Base-by-base conservation (phyloP, 2,329 filamentous ascomycete species). In the Epichloe amarillans region DNA sequence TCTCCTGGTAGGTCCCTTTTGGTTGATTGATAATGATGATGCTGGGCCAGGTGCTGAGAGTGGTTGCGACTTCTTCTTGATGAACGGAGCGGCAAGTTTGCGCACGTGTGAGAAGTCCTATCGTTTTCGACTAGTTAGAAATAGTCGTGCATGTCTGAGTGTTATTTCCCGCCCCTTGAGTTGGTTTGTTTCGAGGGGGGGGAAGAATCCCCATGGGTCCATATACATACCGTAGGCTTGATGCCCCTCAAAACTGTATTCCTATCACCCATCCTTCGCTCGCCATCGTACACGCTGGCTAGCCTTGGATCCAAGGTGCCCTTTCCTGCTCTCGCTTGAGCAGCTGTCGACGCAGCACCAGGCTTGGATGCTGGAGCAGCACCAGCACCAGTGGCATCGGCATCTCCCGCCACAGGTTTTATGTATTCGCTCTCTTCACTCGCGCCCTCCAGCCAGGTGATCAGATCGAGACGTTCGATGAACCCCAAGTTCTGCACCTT, bases 51-150 rank as follows among this genome's bases (percentile, higher is more conserved):
- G 61, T 53, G 60, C 67, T 17, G 67, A 59, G 43, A 66, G 58
- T 57, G 73, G 62, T 55, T 69, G 61, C 33, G 74, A 65, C 63
- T 81, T 80, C 64, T 77, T 76, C 49, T 75, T 79, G 61, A 93
- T 83, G 69, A 95, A 91, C 14, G 81, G 73, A 47, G 82, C 77
- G 37, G 89, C 88, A 56, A 86, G 79, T 71, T 95, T 96, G 61
- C 90, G 87, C 56, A 96, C 85, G 61, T 90, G 84, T 15, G 89
- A 91, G 68, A 97, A 97, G 70, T 98, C 93, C 88, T 96, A 6
- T 41, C 8, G 3, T 7, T 41, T 7, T 33, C 19, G 5, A 8
- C 14, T 19, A 45, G 42, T 45, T 6, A 45, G 42, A 30, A n/a
- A 23, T 23, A 11, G 41, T 43, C 12, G 21, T 43, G 41, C 14